Conservation (phyloP, 2,329 filamentous ascomycete species). For the Penicillium sp. region DNA sequence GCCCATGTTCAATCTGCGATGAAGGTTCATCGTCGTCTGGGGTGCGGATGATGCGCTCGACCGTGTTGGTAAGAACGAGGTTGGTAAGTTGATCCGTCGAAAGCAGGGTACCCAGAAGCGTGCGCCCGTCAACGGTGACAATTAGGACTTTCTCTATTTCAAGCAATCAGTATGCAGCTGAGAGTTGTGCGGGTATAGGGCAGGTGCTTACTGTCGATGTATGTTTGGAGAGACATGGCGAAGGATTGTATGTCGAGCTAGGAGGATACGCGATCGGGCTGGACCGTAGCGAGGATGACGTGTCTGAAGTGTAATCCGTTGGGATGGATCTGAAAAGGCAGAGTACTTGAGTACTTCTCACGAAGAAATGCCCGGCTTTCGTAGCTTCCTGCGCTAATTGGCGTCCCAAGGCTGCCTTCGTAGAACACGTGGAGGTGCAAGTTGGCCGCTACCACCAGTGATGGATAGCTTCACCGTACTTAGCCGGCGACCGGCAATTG, state of each 20-base stretch:
- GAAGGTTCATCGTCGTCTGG: slow-evolving; percentile 77
- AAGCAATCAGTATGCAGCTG: neutral
- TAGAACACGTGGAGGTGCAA: neutral
- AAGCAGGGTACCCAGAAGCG: slow-evolving; percentile 72
- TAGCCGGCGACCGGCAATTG: too few relatives aligned
- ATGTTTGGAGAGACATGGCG: slow-evolving; percentile 51
- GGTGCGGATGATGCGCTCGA: slow-evolving; percentile 85
- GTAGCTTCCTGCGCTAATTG: slow-evolving; percentile 1
- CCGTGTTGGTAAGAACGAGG: slow-evolving; percentile 73
- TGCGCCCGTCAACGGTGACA: slow-evolving; percentile 87
- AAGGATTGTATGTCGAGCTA: neutral
- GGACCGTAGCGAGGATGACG: neutral
- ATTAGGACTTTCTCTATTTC: slow-evolving; percentile 79
- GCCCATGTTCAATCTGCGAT: slow-evolving; percentile 71
- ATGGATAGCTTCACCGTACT: neutral
- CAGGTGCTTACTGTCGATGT: slow-evolving; percentile 49
- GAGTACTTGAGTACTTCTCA: neutral
- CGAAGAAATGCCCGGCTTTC: neutral
- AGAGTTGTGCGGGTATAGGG: neutral
- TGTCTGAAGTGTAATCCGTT: neutral
- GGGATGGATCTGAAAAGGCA: neutral
- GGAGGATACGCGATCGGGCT: neutral
- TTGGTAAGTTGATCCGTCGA: slow-evolving; percentile 91
- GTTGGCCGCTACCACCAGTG: neutral
- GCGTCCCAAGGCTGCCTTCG: neutral